phyloP scores from a whole-genome alignment of 2,329 filamentous ascomycete genomes.

The Rosellinia necatrix region DNA sequence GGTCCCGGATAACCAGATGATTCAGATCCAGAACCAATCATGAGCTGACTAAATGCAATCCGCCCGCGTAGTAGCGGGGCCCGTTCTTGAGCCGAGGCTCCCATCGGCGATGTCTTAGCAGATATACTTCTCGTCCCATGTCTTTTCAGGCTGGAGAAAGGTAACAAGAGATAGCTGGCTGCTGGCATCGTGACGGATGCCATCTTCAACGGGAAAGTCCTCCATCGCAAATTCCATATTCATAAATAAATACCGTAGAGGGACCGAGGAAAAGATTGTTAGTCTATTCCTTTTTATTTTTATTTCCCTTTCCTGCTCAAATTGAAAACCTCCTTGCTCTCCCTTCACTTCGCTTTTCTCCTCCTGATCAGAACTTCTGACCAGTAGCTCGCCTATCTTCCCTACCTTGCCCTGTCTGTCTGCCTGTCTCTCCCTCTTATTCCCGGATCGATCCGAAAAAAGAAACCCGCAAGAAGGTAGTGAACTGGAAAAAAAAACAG shows the following conservation, averaged over 20 bases:
- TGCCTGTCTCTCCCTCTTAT: no score
- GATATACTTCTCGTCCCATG: not conserved
- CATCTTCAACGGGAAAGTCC: slow-evolving; percentile 7
- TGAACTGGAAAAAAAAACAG: no score
- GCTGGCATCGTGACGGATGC: slow-evolving; percentile 3
- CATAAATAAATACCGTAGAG: slow-evolving; percentile 11
- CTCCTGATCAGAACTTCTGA: no score
- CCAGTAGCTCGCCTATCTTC: no score
- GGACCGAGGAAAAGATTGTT: not conserved
- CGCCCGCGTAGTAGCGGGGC: not conserved
- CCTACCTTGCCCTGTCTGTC: no score
- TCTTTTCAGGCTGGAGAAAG: not conserved
- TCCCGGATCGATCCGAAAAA: no score
- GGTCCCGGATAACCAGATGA: not conserved
- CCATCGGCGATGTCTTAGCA: slow-evolving; percentile 11
- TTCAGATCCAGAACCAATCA: slow-evolving; percentile 17
- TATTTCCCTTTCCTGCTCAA: not conserved
- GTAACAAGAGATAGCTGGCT: slow-evolving; percentile 8
- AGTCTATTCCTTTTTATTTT: not conserved
- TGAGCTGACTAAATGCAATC: slow-evolving; percentile 11
- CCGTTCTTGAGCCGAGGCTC: slow-evolving; percentile 20
- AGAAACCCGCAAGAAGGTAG: no score
- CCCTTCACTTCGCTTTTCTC: no score
- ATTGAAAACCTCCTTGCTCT: not conserved
- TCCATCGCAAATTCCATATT: slow-evolving; percentile 1